These are phyloP conservation scores for Eimeria necatrix DNA, from an alignment of 169 alveolate species.

Conservation along the genomic window DNA sequence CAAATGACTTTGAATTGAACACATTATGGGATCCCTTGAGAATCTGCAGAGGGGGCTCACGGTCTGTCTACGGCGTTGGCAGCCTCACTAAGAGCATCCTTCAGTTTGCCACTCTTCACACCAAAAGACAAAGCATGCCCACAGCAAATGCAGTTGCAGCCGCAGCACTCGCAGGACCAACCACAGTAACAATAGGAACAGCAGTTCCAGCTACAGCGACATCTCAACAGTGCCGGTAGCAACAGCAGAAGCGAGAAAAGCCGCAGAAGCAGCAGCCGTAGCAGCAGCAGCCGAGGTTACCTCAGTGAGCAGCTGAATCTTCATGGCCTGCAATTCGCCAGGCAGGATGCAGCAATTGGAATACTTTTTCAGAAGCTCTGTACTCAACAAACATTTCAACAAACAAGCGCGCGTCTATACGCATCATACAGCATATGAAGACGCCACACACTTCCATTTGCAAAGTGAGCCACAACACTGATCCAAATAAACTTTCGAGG, in stretches of 20 bases:
- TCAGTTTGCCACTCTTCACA: neutral
- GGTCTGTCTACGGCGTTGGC: neutral
- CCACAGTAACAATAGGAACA: neutral
- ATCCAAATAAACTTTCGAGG: neutral
- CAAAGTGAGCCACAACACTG: neutral
- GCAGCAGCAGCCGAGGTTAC: neutral
- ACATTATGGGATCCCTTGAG: neutral
- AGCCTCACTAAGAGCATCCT: neutral
- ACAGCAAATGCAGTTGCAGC: neutral
- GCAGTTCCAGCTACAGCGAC: neutral
- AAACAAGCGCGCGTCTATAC: too few species aligned
- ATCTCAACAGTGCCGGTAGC: neutral
- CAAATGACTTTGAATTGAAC: neutral
- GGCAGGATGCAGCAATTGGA: neutral
- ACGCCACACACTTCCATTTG: too few species aligned
- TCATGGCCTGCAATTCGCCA: neutral
- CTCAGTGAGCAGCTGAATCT: constrained; percentile 19
- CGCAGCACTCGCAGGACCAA: too few species aligned
- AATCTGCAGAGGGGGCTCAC: neutral
- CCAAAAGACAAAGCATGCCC: neutral
- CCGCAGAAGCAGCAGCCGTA: neutral
- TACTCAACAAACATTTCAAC: neutral
- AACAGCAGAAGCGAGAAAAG: neutral
- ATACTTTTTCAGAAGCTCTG: neutral
- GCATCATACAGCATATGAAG: too few species aligned